These are phyloP conservation scores for Aspergillus biplanus DNA, from an alignment of 495 filamentous ascomycete genomes.

Conservation along the genomic window DNA sequence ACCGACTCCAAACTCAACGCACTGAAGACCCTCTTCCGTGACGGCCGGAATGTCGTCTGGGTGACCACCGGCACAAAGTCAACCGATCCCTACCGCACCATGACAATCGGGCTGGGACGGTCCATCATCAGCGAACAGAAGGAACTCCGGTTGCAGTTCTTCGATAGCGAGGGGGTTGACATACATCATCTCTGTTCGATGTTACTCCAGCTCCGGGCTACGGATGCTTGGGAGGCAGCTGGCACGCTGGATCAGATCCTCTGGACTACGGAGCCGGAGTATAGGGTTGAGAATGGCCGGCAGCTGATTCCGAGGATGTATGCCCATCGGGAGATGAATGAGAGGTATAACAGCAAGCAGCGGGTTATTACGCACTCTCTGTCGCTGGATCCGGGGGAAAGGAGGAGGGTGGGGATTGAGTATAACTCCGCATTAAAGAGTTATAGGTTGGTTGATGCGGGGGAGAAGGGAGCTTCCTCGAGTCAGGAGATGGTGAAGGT, in stretches of 20 bases:
- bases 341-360: neutral
- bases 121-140: slow-evolving; percentile 23
- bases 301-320: slow-evolving; percentile 26
- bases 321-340: neutral
- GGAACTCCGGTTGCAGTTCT: slow-evolving; percentile 3
- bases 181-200: neutral
- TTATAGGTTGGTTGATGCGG: neutral
- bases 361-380: neutral
- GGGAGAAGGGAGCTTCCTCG: too few species aligned
- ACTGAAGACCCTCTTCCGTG: neutral
- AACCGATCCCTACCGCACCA: neutral
- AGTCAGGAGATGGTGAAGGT: neutral
- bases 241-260: slow-evolving; percentile 25
- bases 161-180: slow-evolving; percentile 31
- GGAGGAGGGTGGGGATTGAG: neutral
- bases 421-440: neutral
- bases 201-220: neutral
- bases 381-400: neutral
- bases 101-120: slow-evolving; percentile 15
- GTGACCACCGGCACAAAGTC: neutral
- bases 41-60: neutral
- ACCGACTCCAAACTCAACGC: slow-evolving; percentile 1
- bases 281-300: slow-evolving; percentile 21
- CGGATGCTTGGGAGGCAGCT: slow-evolving; percentile 4
- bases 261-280: slow-evolving; percentile 39